Conservation (phyloP, 2,329 filamentous ascomycete genomes). For the Iodosphaeria phyllophila region DNA sequence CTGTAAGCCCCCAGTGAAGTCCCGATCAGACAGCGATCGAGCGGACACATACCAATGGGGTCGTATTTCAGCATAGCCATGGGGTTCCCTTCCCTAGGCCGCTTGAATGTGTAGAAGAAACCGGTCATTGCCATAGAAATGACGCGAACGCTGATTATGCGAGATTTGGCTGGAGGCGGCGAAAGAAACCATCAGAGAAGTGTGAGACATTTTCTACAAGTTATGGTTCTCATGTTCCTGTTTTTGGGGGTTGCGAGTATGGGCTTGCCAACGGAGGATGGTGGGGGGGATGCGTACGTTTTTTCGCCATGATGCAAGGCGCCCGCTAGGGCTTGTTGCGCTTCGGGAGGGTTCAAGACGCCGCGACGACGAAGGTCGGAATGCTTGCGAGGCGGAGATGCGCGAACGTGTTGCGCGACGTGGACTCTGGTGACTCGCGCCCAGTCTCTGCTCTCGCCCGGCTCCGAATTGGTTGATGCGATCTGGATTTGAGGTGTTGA, state of each 20-base stretch:
- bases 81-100: slow-evolving; percentile 63
- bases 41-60: slow-evolving; percentile 55
- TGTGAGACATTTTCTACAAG: too few species aligned
- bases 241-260: neutral
- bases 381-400: too few species aligned
- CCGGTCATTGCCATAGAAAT: slow-evolving; percentile 98
- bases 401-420: too few species aligned
- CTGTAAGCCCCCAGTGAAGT: neutral
- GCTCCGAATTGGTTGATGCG: too few species aligned
- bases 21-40: neutral
- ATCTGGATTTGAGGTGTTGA: too few species aligned
- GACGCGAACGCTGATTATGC: slow-evolving; percentile 81
- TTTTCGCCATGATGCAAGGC: slow-evolving; percentile 5
- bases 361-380: neutral
- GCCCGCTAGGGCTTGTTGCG: neutral
- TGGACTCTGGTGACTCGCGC: too few species aligned
- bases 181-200: neutral
- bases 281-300: slow-evolving; percentile 3
- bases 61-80: slow-evolving; percentile 99
- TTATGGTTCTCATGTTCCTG: too few species aligned
- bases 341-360: neutral
- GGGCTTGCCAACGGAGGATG: neutral
- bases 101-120: slow-evolving; percentile 82
- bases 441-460: too few species aligned
- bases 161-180: slow-evolving; percentile 53